Conservation (phyloP, 345 rosid genomes). For the Corymbia maculata region DNA sequence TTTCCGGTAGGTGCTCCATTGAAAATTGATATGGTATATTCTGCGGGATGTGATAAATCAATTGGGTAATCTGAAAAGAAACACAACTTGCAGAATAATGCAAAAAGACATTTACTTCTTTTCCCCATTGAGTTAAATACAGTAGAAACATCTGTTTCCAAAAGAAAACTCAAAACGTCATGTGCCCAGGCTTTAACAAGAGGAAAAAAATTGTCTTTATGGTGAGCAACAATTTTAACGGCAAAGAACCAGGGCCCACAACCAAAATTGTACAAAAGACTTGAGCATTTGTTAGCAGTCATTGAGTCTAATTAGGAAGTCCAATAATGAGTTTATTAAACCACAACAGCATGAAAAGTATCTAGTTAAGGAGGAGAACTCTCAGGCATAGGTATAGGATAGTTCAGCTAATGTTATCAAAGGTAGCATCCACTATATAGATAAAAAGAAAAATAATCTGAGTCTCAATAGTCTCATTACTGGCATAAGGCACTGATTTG, state of each 20-base stretch:
- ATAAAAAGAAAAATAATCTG: not conserved
- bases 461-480: not conserved
- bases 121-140: not conserved
- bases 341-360: not conserved
- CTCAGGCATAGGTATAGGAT: not conserved
- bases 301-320: not conserved
- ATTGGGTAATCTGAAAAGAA: not conserved
- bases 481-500: not conserved
- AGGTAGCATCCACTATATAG: not conserved
- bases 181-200: not conserved
- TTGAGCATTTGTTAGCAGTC: not conserved
- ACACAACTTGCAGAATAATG: not conserved
- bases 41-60: constrained; percentile 13
- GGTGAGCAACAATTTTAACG: not conserved
- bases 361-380: not conserved
- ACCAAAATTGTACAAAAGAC: not conserved
- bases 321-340: not conserved
- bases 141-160: not conserved
- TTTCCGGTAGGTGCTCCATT: constrained; percentile 45
- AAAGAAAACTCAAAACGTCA: not conserved
- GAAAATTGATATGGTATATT: constrained; percentile 56
- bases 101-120: not conserved
- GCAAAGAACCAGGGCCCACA: not conserved
- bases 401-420: not conserved
- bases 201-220: not conserved